These are phyloP conservation scores for Fraxinus angustifolia DNA, from an alignment of 305 asterid species.

Conservation along the genomic window DNA sequence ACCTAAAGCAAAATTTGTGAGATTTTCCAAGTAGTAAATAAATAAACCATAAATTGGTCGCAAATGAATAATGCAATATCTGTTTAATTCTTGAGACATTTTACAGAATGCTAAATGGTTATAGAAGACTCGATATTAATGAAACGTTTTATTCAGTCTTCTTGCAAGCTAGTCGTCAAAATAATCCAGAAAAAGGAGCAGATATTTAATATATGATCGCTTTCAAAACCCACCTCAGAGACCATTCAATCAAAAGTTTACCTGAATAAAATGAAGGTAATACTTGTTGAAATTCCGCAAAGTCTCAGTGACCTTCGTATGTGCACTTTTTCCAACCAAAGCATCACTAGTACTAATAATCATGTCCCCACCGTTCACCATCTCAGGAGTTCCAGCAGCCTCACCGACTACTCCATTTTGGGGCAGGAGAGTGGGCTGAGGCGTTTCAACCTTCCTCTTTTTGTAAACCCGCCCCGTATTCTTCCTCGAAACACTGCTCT, in stretches of 20 bases:
- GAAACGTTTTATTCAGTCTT: background rate
- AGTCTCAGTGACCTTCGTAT: conserved; percentile 33
- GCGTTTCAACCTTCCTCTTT: background rate
- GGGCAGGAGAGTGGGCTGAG: background rate
- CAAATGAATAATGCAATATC: background rate
- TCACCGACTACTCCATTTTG: background rate
- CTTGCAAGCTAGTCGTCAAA: background rate
- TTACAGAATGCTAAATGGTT: background rate
- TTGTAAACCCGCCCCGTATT: background rate
- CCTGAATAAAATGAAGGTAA: conserved; percentile 50
- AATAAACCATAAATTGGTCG: background rate
- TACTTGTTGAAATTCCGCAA: conserved; percentile 38
- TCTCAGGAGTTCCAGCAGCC: background rate
- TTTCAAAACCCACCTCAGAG: background rate
- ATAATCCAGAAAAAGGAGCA: background rate
- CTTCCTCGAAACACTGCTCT: conserved; percentile 16
- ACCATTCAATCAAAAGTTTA: background rate
- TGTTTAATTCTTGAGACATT: background rate
- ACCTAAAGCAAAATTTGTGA: background rate
- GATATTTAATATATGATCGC: background rate
- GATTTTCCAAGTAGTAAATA: background rate
- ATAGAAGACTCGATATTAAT: background rate
- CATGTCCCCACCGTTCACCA: background rate
- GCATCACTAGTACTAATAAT: background rate
- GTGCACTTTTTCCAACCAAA: conserved; percentile 16